Base-by-base conservation (phyloP, 257 asterid species). In the Solanum rostratum region DNA sequence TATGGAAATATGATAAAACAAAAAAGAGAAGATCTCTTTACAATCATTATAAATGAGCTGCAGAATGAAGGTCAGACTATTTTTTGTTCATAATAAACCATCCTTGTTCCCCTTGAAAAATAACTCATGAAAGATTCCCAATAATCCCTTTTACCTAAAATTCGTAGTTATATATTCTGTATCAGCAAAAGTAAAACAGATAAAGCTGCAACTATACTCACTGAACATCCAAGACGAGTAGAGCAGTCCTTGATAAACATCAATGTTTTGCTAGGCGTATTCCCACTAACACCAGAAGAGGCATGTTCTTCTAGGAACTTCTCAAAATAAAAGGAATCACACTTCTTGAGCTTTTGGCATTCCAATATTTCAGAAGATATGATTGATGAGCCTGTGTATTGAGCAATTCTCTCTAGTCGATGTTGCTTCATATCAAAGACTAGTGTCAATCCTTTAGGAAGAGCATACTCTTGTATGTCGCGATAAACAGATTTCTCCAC, bases 401-500 rank as follows among this genome's bases (percentile, higher is more conserved):
- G 94, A 62, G 99, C 91, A 85, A 96, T 91, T 88, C 98, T 94
- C 89, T 96, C 97, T 82, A 96, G 85, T n/a, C 98, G 97, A 89
- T 94, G 96, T 65, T 88, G 94, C 90, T 96, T 96, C 97, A 96
- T 93, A 85, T 96, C 99, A 84, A 91, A 90, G 87, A 96, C 97
- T 80, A 94, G 85, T 10, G 98, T 92, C 79, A 94, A 92, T 81
- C 97, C 98, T 89, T 94, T 93, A 16, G 85, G 90, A 83, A 93
- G 92, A 85, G 94, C 92, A 63, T 93, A 88, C 90, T 95, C 99
- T 87, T 92, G 98, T 87, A 94, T 89, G 87, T 89, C 97, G 60
- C 98, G 97, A 65, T 97, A 92, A 85, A 96, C 98, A 46, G 97
- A 91, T 88, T 93, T 93, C 91, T 96, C 98, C 83, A 94, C 99